A percentile compares a stretch with the other conserved stretches of the same genome.
These are phyloP conservation scores for Cladosporium phlei DNA, from an alignment of 2,329 filamentous ascomycete genomes.

Conservation along the genomic window DNA sequence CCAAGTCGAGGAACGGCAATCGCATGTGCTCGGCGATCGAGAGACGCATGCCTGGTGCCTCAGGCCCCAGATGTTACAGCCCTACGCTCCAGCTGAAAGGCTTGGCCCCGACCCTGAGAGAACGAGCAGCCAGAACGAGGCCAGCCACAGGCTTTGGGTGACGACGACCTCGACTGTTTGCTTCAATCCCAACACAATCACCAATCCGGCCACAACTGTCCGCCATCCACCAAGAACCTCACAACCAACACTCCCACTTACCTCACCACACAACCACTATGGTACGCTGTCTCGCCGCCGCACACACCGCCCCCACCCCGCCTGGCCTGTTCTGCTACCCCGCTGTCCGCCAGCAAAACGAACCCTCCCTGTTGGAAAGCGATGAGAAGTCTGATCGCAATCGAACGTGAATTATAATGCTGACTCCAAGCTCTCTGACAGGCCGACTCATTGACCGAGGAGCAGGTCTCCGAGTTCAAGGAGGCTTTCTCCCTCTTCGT, in stretches of 20 bases:
- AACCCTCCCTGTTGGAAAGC: constrained; percentile 7
- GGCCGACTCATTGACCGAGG: constrained; percentile 98
- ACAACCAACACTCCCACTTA: neutral
- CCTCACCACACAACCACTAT: constrained; percentile 16
- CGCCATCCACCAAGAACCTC: neutral
- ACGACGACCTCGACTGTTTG: constrained; percentile 9
- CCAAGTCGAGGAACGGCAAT: too few species aligned
- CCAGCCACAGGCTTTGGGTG: too few species aligned
- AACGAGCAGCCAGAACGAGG: too few species aligned
- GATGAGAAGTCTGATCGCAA: neutral
- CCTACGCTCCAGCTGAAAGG: too few species aligned
- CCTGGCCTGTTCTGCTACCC: constrained; percentile 17
- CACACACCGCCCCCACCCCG: constrained; percentile 5
- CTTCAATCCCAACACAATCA: constrained; percentile 1
- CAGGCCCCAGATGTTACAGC: too few species aligned
- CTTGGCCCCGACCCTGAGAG: too few species aligned
- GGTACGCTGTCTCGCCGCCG: constrained; percentile 18
- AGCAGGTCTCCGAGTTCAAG: constrained; percentile 99
- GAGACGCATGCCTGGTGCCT: too few species aligned
- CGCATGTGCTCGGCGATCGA: too few species aligned
- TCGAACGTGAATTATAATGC: constrained; percentile 9
- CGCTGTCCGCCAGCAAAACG: constrained; percentile 16
- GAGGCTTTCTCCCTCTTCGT: constrained; percentile 99
- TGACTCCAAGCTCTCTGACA: constrained; percentile 38
- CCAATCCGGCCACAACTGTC: neutral